phyloP scores from a whole-genome alignment of 208 protist genomes.

The Tritrichomonas foetus region DNA sequence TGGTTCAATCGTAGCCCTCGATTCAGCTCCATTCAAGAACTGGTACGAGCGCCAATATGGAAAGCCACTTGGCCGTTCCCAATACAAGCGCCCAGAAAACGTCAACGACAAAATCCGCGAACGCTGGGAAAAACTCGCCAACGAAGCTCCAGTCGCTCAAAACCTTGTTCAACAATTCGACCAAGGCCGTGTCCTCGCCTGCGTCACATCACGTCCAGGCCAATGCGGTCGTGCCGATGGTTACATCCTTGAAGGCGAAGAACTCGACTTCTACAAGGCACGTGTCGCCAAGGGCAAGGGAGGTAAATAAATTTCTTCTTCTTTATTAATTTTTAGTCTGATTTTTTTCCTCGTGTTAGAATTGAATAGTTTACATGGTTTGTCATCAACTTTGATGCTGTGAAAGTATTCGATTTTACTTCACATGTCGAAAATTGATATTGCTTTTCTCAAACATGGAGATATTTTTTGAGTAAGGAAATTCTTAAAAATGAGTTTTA shows the following conservation, averaged over 20 bases:
- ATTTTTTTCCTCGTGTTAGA: too few species aligned
- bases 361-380: too few species aligned
- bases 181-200: not conserved
- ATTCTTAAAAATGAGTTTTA: too few species aligned
- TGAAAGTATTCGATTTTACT: too few species aligned
- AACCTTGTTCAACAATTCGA: slow-evolving; percentile 2
- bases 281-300: not conserved
- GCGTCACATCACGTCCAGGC: slow-evolving; percentile 25
- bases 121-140: not conserved
- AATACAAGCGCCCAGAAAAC: not conserved
- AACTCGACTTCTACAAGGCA: slow-evolving; percentile 4
- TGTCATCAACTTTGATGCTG: too few species aligned
- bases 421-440: too few species aligned
- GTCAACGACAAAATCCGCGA: not conserved
- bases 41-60: slow-evolving; percentile 26
- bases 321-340: too few species aligned
- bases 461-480: too few species aligned
- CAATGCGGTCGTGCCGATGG: slow-evolving; percentile 40
- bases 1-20: not conserved
- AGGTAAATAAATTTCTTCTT: too few species aligned
- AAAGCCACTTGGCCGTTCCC: not conserved
- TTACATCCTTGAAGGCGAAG: slow-evolving; percentile 42
- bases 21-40: slow-evolving; percentile 38
- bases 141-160: not conserved
- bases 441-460: too few species aligned